Evolutionary conservation across 176 grass and related monocot genomes (phyloP).

Genomic region (Triticum monococcum): DNA sequence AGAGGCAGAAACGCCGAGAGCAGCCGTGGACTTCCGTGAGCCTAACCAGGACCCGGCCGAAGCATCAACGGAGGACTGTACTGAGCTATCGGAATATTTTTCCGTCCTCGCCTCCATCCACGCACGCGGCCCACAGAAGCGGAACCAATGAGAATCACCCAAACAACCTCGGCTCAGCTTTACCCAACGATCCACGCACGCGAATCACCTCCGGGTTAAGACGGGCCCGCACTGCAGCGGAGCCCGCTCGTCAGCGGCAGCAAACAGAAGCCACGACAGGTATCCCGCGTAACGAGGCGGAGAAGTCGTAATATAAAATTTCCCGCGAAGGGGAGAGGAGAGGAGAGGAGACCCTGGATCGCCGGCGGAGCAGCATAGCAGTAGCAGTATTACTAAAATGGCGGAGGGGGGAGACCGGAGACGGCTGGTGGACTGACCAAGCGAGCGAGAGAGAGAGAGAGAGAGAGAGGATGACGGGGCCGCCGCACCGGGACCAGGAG

Average conservation of each 20-base stretch:
- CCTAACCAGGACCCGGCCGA: too few species aligned
- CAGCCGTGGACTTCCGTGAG: too few species aligned
- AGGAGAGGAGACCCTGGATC: neutral
- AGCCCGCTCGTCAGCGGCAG: neutral
- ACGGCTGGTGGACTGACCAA: neutral
- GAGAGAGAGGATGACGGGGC: neutral
- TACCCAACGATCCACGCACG: too few species aligned
- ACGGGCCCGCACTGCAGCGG: neutral
- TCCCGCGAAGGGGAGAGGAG: constrained; percentile 24
- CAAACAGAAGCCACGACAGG: accelerated
- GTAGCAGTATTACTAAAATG: neutral
- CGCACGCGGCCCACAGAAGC: neutral
- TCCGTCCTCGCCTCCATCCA: too few species aligned
- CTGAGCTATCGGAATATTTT: too few species aligned
- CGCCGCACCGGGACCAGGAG: constrained; percentile 24
- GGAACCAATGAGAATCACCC: neutral
- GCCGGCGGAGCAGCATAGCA: constrained; percentile 5
- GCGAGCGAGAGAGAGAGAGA: neutral
- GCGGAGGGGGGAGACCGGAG: neutral
- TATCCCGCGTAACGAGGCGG: neutral
- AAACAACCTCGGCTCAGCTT: neutral
- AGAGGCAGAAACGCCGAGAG: too few species aligned
- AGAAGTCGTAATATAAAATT: constrained; percentile 39
- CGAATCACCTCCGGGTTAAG: neutral
- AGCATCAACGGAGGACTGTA: too few species aligned